Conservation (phyloP, 345 rosid species). For the Laguncularia racemosa region DNA sequence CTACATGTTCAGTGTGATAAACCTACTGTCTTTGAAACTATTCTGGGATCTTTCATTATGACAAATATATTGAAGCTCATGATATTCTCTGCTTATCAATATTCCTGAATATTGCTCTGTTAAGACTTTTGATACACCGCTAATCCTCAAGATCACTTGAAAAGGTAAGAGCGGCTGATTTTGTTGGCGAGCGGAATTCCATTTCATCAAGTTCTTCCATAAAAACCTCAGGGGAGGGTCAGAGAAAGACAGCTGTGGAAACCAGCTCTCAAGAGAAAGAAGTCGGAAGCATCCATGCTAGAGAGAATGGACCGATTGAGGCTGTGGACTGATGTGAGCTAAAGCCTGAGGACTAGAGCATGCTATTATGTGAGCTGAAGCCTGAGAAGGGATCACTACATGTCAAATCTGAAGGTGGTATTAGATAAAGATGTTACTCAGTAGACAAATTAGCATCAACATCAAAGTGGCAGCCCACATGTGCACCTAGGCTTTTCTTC, state of each 20-base stretch:
- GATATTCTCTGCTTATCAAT: not conserved
- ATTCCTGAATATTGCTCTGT: not conserved
- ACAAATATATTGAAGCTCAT: not conserved
- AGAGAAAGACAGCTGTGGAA: conserved; percentile 5
- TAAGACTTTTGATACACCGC: not conserved
- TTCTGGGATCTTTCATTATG: too few species aligned
- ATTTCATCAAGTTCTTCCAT: conserved; percentile 11
- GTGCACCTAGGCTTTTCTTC: too few species aligned
- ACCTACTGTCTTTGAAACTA: too few species aligned
- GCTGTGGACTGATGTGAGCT: too few species aligned
- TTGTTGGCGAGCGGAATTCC: conserved; percentile 9
- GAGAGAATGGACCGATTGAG: conserved; percentile 17
- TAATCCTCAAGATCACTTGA: conserved; percentile 1
- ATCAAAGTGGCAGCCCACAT: too few species aligned
- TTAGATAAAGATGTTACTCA: too few species aligned
- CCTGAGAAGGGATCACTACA: too few species aligned
- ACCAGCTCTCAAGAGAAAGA: conserved; percentile 10
- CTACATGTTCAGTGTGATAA: too few species aligned
- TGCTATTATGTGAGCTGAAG: too few species aligned
- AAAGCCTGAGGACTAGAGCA: too few species aligned
- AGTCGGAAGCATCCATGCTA: conserved; percentile 11
- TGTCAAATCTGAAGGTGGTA: too few species aligned
- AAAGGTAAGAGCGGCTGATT: conserved; percentile 35
- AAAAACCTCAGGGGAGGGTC: conserved; percentile 5
- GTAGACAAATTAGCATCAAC: too few species aligned